Evolutionary conservation across 2,329 filamentous ascomycete genomes (phyloP).

Genomic region (Colletotrichum sp.): DNA sequence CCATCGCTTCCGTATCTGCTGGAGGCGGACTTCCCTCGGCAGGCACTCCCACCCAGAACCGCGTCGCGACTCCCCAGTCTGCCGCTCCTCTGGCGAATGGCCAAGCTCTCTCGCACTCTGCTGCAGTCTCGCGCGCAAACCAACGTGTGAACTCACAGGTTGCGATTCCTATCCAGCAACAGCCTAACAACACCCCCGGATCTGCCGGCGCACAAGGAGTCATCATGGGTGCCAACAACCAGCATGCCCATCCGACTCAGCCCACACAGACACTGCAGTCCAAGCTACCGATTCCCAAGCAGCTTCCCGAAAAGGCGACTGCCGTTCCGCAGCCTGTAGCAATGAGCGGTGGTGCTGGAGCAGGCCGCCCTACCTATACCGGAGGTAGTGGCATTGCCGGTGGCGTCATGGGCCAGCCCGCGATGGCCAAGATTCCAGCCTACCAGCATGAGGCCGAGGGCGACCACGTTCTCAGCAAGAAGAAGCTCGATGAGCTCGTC

Average conservation of each 20-base stretch:
- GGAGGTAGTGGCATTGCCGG: constrained; percentile 78
- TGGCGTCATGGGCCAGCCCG: constrained; percentile 87
- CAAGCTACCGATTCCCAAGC: constrained; percentile 86
- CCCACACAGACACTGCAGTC: constrained; percentile 46
- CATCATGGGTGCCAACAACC: constrained; percentile 37
- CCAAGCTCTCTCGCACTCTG: constrained; percentile 53
- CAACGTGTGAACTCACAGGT: constrained; percentile 36
- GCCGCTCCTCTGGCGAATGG: constrained; percentile 40
- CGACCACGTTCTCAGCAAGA: constrained; percentile 94
- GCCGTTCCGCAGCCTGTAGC: constrained; percentile 75
- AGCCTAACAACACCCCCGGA: constrained; percentile 32
- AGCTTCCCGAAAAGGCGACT: constrained; percentile 70
- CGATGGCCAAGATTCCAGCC: constrained; percentile 78
- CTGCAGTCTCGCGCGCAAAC: constrained; percentile 54
- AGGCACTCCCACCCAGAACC: constrained; percentile 55
- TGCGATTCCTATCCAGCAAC: constrained; percentile 36
- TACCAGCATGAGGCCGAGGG: constrained; percentile 92
- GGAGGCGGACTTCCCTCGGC: constrained; percentile 40
- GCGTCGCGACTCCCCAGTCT: constrained; percentile 55
- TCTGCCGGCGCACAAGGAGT: constrained; percentile 32
- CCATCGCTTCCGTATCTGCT: constrained; percentile 42
- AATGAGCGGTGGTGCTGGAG: constrained; percentile 65
- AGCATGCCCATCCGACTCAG: constrained; percentile 55
- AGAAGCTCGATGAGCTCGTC: constrained; percentile 94
- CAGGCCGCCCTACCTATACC: constrained; percentile 81